phyloP scores from a whole-genome alignment of 176 grass and related monocot genomes.

The Chrysopogon serrulatus region DNA sequence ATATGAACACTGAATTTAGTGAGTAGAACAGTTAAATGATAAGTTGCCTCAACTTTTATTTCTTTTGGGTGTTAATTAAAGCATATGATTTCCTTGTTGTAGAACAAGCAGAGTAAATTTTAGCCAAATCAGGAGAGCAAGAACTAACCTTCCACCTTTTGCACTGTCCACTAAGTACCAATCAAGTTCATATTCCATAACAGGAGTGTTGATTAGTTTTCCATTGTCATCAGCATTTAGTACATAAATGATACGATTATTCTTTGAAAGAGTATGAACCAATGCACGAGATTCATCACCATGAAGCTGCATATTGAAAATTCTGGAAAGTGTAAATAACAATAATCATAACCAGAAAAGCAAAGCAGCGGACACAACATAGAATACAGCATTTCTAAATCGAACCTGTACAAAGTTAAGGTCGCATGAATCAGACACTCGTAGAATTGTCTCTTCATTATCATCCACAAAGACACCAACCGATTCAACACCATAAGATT shows the following conservation, averaged over 20 bases:
- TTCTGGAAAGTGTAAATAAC: background rate
- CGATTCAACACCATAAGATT: slow-evolving; percentile 58
- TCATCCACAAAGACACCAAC: slow-evolving; percentile 95
- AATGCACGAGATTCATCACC: slow-evolving; percentile 66
- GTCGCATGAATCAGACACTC: slow-evolving; percentile 52
- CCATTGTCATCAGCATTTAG: slow-evolving; percentile 73
- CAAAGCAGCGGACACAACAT: background rate
- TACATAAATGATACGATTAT: slow-evolving; percentile 71
- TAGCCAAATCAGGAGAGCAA: background rate
- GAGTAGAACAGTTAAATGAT: background rate
- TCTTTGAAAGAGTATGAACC: slow-evolving; percentile 43
- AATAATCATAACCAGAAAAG: background rate
- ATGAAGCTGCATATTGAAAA: slow-evolving; percentile 66
- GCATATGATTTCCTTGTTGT: background rate
- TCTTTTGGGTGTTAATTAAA: background rate
- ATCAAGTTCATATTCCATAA: slow-evolving; percentile 55
- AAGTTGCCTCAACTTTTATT: background rate
- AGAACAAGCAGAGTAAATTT: slow-evolving; percentile 1
- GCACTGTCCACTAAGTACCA: slow-evolving; percentile 83
- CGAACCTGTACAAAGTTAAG: slow-evolving; percentile 75
- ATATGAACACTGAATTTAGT: background rate
- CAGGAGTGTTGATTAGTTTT: slow-evolving; percentile 60
- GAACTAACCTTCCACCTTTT: slow-evolving; percentile 73
- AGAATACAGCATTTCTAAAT: background rate
- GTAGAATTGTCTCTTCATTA: slow-evolving; percentile 67